These are phyloP conservation scores for Alternaria sp. DNA, from an alignment of 2,329 filamentous ascomycete genomes.

Conservation along the genomic window DNA sequence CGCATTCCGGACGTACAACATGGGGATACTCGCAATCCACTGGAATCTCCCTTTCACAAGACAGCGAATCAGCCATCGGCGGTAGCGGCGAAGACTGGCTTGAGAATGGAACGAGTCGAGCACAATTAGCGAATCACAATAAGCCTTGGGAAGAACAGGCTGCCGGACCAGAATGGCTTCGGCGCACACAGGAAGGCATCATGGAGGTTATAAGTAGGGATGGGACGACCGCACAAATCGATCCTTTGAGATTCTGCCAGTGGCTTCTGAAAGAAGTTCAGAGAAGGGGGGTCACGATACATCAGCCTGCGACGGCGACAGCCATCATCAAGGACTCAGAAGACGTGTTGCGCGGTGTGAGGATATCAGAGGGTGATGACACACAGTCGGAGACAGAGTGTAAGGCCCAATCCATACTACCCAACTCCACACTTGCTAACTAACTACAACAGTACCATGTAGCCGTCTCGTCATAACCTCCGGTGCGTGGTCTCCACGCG, in stretches of 20 bases:
- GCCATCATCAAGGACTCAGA: constrained; percentile 59
- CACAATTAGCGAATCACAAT: constrained; percentile 55
- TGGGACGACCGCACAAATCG: constrained; percentile 70
- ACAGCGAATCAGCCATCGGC: constrained; percentile 49
- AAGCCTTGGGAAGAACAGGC: constrained; percentile 32
- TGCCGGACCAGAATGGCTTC: constrained; percentile 65
- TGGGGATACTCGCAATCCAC: constrained; percentile 68
- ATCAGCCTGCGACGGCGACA: constrained; percentile 67
- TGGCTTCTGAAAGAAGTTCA: constrained; percentile 67
- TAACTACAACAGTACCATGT: constrained; percentile 60
- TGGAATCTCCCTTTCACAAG: constrained; percentile 61
- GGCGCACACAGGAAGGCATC: constrained; percentile 59
- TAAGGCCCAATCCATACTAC: not conserved
- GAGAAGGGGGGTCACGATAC: constrained; percentile 67
- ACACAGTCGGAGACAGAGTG: constrained; percentile 8
- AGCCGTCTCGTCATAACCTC: constrained; percentile 70
- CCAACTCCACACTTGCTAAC: constrained; percentile 14
- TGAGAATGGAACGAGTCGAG: constrained; percentile 67
- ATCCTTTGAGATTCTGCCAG: constrained; percentile 69
- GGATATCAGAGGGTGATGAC: constrained; percentile 23
- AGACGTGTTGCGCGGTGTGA: constrained; percentile 60
- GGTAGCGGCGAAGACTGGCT: constrained; percentile 70
- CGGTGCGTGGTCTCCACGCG: constrained; percentile 72
- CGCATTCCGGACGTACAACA: constrained; percentile 62
- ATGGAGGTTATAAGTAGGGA: constrained; percentile 68